Base-by-base conservation (phyloP, 352 stramenopile genomes). In the Phytophthora meadii region DNA sequence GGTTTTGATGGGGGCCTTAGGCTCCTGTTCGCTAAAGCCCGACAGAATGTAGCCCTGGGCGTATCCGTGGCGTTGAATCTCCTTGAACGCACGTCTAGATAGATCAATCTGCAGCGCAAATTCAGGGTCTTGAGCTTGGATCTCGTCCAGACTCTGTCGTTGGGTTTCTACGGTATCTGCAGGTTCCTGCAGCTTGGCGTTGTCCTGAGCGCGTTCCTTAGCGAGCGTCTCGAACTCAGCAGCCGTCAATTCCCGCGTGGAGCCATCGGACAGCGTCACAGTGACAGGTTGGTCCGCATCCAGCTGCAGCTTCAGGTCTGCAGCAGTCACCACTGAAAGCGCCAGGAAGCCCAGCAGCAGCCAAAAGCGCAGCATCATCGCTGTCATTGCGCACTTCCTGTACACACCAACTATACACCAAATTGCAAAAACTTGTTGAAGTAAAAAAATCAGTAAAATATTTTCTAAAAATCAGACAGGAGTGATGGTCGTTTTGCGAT, bases 61-160 rank as follows among this genome's bases (percentile, higher is more conserved):
- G 59, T 89, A 88, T 6, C 84, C 81, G 56, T 84, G 77, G 15
- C 71, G 68, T 65, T 90, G 77, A 10, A 92, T 68, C 61, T 82
- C 78, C 22, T 32, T 52, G 45, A 92, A 89, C 30, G 76, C 77
- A 22, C 74, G 68, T 54, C 68, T 41, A 2, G 81, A 70, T 36
- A 89, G 19, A 17, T 61, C 61, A 28, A 90, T 89, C 28, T 81
- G 72, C 28, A 76, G 58, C 11, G 77, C 81, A 22, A 92, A 77
- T 47, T 61, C 32, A 24, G 81, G 81, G 50, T 92, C 77, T 11
- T 77, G 52, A 11, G 61, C 65, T 32, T 70, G 22, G 14, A 88
- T 65, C n/a, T 84, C 75, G 2, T 65, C 53, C 9, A 86, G 25
- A 27, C 70, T 49, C 45, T 81, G 63, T 4, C 57, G 69, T 24